Evolutionary conservation across 2,329 filamentous ascomycete species (phyloP).

Genomic region (Sporothrix curviconia): DNA sequence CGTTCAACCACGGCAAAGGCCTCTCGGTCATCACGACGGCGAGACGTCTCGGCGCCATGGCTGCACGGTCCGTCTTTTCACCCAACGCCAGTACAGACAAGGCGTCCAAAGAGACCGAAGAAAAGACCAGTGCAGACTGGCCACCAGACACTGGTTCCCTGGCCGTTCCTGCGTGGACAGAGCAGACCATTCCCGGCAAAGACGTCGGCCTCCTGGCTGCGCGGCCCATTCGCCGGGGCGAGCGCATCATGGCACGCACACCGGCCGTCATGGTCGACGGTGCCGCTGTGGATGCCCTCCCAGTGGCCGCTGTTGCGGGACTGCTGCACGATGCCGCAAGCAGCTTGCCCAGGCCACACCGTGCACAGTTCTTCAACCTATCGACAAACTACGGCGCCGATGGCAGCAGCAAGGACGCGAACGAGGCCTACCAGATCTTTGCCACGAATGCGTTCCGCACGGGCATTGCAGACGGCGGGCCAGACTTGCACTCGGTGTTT

Average conservation of each 20-base stretch:
- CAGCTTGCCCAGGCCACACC: conserved; percentile 22
- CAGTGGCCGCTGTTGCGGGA: conserved; percentile 18
- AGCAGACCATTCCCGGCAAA: conserved; percentile 26
- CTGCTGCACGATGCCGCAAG: conserved; percentile 24
- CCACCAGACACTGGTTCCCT: not conserved
- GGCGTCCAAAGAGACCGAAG: not conserved
- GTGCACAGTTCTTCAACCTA: conserved; percentile 24
- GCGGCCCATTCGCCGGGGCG: conserved; percentile 23
- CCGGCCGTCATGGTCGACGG: conserved; percentile 30
- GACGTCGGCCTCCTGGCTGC: conserved; percentile 28
- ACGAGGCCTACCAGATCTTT: conserved; percentile 27
- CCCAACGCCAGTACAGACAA: too few relatives aligned
- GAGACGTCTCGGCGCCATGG: not conserved
- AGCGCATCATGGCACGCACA: conserved; percentile 26
- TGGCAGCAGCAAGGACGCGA: conserved; percentile 9
- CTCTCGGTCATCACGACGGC: conserved; percentile 10
- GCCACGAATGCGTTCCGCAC: conserved; percentile 28
- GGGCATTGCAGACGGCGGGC: conserved; percentile 18
- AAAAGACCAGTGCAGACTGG: not conserved
- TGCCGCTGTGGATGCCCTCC: conserved; percentile 21
- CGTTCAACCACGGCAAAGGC: not conserved
- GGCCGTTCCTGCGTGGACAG: not conserved
- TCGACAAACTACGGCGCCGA: conserved; percentile 22
- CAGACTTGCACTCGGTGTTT: conserved; percentile 28
- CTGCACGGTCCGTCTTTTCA: conserved; percentile 2